These are phyloP conservation scores for Aspergillus persii DNA, from an alignment of 2,329 filamentous ascomycete genomes.

Conservation along the genomic window DNA sequence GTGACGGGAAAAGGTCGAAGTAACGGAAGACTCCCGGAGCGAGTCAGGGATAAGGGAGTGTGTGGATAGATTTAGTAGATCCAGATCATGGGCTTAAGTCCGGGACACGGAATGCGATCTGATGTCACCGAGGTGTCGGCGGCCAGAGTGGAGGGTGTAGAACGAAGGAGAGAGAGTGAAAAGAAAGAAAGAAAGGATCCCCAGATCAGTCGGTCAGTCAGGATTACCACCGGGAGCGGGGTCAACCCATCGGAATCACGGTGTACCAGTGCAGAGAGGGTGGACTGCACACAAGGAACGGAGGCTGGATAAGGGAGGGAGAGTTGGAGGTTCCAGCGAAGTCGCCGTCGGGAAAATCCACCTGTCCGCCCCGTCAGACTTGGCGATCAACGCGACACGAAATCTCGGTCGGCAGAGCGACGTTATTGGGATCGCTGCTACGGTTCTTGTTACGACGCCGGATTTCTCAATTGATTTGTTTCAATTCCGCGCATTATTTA, in stretches of 20 bases:
- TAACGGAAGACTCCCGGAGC: background rate
- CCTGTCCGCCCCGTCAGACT: slow-evolving; percentile 13
- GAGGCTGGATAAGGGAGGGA: background rate
- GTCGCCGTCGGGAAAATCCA: slow-evolving; percentile 18
- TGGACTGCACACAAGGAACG: slow-evolving; percentile 8
- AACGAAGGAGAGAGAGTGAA: background rate
- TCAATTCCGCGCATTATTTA: background rate
- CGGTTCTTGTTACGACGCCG: background rate
- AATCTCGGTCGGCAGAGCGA: background rate
- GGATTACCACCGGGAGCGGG: slow-evolving; percentile 9
- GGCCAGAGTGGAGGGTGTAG: slow-evolving; percentile 10
- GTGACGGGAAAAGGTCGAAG: background rate
- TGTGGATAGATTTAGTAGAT: background rate
- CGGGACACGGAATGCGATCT: background rate
- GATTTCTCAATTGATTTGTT: background rate
- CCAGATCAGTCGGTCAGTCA: slow-evolving; percentile 6
- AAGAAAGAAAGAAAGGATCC: slow-evolving; percentile 2
- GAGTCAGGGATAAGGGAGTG: background rate
- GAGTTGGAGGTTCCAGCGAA: slow-evolving; percentile 9
- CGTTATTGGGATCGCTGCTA: background rate
- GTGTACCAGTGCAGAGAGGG: background rate
- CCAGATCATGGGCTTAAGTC: background rate
- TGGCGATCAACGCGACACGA: slow-evolving; percentile 13
- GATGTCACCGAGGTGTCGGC: slow-evolving; percentile 3
- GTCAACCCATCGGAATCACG: slow-evolving; percentile 15